A percentile compares a stretch with the other conserved stretches of the same genome.
Conservation (phyloP, 2,329 filamentous ascomycete genomes). For the Chaetomium sp. region DNA sequence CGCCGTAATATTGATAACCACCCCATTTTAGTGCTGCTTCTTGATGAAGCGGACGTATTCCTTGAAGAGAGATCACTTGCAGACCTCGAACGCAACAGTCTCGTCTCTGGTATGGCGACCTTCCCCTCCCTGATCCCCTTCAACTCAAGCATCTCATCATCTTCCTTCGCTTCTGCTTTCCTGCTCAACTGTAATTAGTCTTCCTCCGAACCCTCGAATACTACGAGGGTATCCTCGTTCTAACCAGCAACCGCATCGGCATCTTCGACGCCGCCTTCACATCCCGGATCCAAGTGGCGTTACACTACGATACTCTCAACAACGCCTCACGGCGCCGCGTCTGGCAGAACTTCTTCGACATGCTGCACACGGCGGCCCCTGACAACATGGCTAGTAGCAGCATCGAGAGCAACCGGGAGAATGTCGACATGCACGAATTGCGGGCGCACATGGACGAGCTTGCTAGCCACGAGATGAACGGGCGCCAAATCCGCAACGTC, state of each 20-base stretch:
- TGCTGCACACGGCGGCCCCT: background rate
- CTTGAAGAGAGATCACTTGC: background rate
- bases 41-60: slow-evolving; percentile 1
- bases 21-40: background rate
- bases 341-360: background rate
- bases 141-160: background rate
- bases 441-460: background rate
- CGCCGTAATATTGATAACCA: background rate
- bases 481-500: slow-evolving; percentile 1
- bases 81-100: background rate
- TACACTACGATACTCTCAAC: background rate
- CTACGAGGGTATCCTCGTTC: slow-evolving; percentile 31
- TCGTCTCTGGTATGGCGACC: background rate
- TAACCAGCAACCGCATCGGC: slow-evolving; percentile 32
- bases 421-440: background rate
- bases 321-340: background rate
- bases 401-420: background rate
- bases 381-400: background rate
- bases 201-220: slow-evolving; percentile 33
- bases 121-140: background rate
- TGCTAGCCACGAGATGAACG: background rate
- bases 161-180: no score
- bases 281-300: background rate
- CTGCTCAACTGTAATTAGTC: slow-evolving; percentile 14
- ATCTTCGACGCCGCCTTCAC: slow-evolving; percentile 26